Evolutionary conservation across 805 yeast species (phyloP).

Genomic region (Candida andamanensis): DNA sequence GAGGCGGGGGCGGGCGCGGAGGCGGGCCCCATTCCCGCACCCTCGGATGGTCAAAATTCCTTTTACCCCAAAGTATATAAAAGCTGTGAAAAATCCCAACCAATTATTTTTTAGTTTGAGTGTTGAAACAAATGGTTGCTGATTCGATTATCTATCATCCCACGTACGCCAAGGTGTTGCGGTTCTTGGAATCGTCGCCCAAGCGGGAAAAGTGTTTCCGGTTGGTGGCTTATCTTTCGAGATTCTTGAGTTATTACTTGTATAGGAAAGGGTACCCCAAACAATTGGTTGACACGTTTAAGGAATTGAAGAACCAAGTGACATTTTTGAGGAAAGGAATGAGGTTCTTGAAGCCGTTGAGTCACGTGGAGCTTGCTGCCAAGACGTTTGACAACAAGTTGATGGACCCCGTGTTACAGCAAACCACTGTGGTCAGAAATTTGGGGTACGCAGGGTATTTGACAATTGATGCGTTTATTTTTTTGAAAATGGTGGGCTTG

Average conservation of each 20-base stretch:
- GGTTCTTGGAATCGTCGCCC: conserved; percentile 58
- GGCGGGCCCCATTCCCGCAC: conserved; percentile 1
- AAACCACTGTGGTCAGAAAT: conserved; percentile 50
- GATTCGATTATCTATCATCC: conserved; percentile 75
- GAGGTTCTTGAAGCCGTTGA: conserved; percentile 78
- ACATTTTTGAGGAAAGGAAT: conserved; percentile 75
- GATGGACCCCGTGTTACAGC: conserved; percentile 52
- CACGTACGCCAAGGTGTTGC: conserved; percentile 53
- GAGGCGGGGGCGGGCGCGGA: neutral
- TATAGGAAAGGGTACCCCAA: conserved; percentile 50
- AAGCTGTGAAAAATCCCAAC: neutral
- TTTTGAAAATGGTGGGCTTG: conserved; percentile 56
- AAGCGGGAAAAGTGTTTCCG: conserved; percentile 83
- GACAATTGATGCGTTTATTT: conserved; percentile 56
- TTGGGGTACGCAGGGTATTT: conserved; percentile 60
- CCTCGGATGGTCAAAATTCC: conserved; percentile 7
- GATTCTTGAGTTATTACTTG: conserved; percentile 64
- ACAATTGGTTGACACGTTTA: conserved; percentile 44
- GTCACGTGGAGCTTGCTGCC: conserved; percentile 64
- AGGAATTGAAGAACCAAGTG: conserved; percentile 55
- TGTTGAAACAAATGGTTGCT: conserved; percentile 15
- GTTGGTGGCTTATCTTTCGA: conserved; percentile 70
- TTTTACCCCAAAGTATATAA: conserved; percentile 11
- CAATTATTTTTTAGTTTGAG: neutral
- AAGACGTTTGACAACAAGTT: conserved; percentile 67